Evolutionary conservation across 2,329 filamentous ascomycete genomes (phyloP).

Genomic region (Talaromyces sp.): DNA sequence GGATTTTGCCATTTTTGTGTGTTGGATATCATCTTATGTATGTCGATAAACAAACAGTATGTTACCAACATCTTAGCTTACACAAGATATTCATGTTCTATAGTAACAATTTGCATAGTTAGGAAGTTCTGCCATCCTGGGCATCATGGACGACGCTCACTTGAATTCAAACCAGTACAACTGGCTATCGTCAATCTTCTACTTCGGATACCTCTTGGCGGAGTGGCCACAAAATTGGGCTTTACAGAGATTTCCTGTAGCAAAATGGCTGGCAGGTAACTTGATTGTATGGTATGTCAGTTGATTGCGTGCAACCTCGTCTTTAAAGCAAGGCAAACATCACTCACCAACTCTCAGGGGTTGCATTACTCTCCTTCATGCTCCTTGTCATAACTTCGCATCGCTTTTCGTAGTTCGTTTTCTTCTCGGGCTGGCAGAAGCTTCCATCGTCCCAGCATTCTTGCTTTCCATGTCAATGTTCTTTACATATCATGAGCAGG

Average conservation of each 20-base stretch:
- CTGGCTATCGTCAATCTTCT: conserved; percentile 49
- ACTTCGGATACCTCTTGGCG: conserved; percentile 45
- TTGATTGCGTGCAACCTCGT: too few relatives aligned
- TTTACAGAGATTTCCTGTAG: conserved; percentile 45
- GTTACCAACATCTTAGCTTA: neutral
- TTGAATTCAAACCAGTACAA: conserved; percentile 37
- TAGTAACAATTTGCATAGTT: conserved; percentile 9
- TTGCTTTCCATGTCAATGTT: conserved; percentile 45
- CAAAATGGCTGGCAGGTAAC: conserved; percentile 41
- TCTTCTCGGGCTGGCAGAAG: conserved; percentile 57
- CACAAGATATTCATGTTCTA: neutral
- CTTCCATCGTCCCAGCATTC: conserved; percentile 55
- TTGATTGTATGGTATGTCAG: conserved; percentile 31
- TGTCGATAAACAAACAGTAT: conserved; percentile 42
- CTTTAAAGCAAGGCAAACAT: too few relatives aligned
- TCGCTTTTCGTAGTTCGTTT: conserved; percentile 55
- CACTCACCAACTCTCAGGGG: too few relatives aligned
- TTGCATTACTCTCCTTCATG: conserved; percentile 35
- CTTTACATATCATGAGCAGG: conserved; percentile 41
- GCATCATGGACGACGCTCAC: conserved; percentile 35
- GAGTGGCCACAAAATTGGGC: conserved; percentile 47
- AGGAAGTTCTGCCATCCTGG: conserved; percentile 32
- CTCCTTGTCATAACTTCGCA: conserved; percentile 51
- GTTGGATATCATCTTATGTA: conserved; percentile 47
- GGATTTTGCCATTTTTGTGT: conserved; percentile 44